Evolutionary conservation across 2,329 filamentous ascomycete genomes (phyloP), one percentile per base, ranked within the genome.

Genomic region (Periconia digitata): DNA sequence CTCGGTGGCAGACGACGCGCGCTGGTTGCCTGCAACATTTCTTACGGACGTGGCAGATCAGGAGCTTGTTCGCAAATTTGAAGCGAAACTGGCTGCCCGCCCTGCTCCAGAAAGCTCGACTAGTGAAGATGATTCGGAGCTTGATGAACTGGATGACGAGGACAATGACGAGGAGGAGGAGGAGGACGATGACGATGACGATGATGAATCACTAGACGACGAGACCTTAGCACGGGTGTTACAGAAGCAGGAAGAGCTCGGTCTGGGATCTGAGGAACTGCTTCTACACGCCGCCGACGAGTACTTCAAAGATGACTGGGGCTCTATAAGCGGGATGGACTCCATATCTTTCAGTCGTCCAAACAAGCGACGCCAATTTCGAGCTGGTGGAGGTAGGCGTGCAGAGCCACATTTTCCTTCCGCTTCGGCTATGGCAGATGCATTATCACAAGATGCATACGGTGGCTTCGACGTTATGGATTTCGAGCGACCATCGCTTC

Each of bases 401-500:
- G n/a, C 44, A 15, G 53, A 58, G 3, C 49, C 43, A 13, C 50
- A 44, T 13, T 85, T 83, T 59, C 79, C 80, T 15, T 76, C 77
- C 32, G 83, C 82, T 6, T 75, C 75, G 39, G 74, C 77, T 15
- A 77, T 85, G 58, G 82, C 80, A 3, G 82, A 84, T 62, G 76
- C 78, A 0, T 71, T 85, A 2, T 80, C 84, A n/a, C 70, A 74
- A 53, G 79, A 82, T 55, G 79, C 81, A 47, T 77, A 85, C 47
- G 84, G 86, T 51, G 87, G 84, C 8, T 86, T 96, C 54, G 90
- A 96, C 63, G 76, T 95, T 38, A 92, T 94, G 86, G 89, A 95
- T 62, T 90, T 88, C 72, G 81, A 88, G 15, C 79, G 85, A 21
- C 84, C 85, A 1, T 90, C 84, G 44, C 69, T 91, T 6, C 81